phyloP scores from a whole-genome alignment of 352 stramenopile species.

The Thraustochytrium sp. region DNA sequence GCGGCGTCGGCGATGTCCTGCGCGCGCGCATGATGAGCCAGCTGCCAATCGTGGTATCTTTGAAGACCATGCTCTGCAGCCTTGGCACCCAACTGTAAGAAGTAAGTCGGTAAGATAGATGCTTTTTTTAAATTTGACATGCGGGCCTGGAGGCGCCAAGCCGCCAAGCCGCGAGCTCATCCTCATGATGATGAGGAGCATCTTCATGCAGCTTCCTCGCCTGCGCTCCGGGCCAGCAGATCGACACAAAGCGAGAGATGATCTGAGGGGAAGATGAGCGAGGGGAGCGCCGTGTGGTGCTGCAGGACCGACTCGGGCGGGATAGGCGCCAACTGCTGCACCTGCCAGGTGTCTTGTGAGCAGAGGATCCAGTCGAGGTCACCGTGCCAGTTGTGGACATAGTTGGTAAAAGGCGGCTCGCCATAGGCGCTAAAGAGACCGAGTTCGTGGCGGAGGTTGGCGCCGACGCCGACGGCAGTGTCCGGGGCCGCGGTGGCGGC shows the following conservation, averaged over 20 bases:
- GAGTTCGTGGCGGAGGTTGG: neutral
- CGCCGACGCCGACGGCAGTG: neutral
- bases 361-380: slow-evolving; percentile 34
- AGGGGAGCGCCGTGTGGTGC: neutral
- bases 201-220: no score
- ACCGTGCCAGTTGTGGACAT: neutral
- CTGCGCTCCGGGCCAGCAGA: neutral
- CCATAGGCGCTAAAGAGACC: slow-evolving; percentile 19
- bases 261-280: neutral
- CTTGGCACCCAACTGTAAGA: no score
- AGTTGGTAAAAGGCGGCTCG: slow-evolving; percentile 13
- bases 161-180: no score
- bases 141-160: no score
- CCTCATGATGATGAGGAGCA: no score
- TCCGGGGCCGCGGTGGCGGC: neutral
- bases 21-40: no score
- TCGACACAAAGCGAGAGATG: slow-evolving; percentile 19
- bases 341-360: neutral
- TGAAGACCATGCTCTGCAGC: no score
- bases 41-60: no score
- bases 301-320: neutral
- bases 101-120: no score
- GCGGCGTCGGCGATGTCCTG: no score
- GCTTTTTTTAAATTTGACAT: no score
- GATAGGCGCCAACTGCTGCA: neutral